Conservation (phyloP, 2,329 filamentous ascomycete genomes). For the Fusarium graminum region DNA sequence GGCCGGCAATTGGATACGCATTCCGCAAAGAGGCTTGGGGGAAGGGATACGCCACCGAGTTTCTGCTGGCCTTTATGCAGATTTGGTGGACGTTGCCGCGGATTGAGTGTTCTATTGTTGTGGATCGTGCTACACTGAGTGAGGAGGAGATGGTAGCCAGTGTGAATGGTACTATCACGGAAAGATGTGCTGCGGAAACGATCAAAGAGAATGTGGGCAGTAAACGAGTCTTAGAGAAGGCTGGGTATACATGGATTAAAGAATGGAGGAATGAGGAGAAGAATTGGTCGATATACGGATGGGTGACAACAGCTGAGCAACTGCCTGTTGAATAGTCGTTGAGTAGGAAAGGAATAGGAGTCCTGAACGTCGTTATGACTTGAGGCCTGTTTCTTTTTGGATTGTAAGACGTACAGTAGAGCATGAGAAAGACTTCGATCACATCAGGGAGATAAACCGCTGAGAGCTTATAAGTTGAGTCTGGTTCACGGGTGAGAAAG, state of each 20-base stretch:
- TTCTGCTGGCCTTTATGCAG: slow-evolving; percentile 3
- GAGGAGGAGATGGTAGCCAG: neutral
- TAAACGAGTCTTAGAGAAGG: slow-evolving; percentile 13
- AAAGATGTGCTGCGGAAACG: slow-evolving; percentile 11
- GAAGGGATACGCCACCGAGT: slow-evolving; percentile 15
- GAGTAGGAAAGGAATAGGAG: too few species aligned
- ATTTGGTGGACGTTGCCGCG: slow-evolving; percentile 13
- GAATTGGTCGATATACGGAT: slow-evolving; percentile 21
- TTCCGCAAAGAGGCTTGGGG: slow-evolving; percentile 22
- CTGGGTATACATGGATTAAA: neutral
- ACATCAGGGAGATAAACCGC: too few species aligned
- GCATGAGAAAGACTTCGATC: too few species aligned
- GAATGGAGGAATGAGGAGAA: slow-evolving; percentile 21
- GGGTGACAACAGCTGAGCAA: neutral
- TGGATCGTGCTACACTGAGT: slow-evolving; percentile 4
- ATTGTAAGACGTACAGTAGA: too few species aligned
- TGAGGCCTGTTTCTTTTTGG: too few species aligned
- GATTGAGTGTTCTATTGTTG: neutral
- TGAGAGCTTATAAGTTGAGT: too few species aligned
- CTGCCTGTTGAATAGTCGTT: too few species aligned
- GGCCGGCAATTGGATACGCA: slow-evolving; percentile 22
- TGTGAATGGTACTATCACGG: neutral
- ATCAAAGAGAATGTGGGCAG: slow-evolving; percentile 4
- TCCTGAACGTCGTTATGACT: too few species aligned
- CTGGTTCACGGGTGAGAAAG: too few species aligned